Conservation (phyloP, 2,329 filamentous ascomycete genomes). For the Simplicillium aogashimaense region DNA sequence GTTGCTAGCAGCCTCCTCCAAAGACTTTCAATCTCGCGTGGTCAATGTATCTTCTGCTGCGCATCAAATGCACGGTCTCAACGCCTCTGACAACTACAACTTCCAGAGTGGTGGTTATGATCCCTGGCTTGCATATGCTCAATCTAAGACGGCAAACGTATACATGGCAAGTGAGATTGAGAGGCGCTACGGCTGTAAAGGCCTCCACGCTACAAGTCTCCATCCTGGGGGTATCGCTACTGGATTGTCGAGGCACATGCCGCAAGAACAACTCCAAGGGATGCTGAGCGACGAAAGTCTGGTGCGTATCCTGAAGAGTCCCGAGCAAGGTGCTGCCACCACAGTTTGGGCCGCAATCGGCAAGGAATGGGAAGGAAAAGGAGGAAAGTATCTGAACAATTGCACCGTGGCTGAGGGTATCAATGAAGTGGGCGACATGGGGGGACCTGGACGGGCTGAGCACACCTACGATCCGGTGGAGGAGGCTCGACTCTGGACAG, state of each 20-base stretch:
- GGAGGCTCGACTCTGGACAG: not conserved
- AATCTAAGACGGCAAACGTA: constrained; percentile 38
- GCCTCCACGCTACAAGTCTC: constrained; percentile 23
- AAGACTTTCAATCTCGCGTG: constrained; percentile 32
- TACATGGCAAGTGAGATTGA: constrained; percentile 39
- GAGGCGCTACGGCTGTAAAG: constrained; percentile 27
- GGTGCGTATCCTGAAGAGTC: not conserved
- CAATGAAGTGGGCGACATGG: not conserved
- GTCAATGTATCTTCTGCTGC: constrained; percentile 32
- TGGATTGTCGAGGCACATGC: not conserved
- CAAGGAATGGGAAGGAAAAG: constrained; percentile 27
- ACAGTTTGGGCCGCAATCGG: constrained; percentile 27
- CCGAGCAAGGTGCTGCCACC: constrained; percentile 34
- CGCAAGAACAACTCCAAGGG: too few species aligned
- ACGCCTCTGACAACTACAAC: constrained; percentile 27
- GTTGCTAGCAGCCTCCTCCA: constrained; percentile 26
- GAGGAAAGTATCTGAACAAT: constrained; percentile 31
- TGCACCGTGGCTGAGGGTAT: not conserved
- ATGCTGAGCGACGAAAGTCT: too few species aligned
- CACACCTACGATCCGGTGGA: constrained; percentile 2
- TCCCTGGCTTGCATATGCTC: constrained; percentile 28
- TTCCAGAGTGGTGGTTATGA: constrained; percentile 16
- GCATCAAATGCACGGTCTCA: constrained; percentile 21
- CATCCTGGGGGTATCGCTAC: constrained; percentile 33
- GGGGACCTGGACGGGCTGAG: not conserved